Evolutionary conservation across 768 basidiomycete species (phyloP).

Genomic region (Cystobasidiopsis lactophilus): DNA sequence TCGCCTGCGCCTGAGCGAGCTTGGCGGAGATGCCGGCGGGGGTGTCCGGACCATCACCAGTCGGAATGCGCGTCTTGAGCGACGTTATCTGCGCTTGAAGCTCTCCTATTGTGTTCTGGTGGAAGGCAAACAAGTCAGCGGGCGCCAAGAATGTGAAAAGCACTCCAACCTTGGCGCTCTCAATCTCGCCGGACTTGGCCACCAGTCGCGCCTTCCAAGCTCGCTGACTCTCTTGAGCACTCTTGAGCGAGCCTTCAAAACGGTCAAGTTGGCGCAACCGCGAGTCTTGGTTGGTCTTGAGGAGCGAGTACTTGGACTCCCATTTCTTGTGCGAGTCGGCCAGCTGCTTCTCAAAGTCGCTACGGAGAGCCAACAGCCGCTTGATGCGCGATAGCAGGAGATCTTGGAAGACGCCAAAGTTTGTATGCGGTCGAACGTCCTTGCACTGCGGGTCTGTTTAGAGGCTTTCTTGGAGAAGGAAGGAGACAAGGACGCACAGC

Average conservation of each 20-base stretch:
- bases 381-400: slow-evolving; percentile 74
- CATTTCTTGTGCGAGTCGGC: slow-evolving; percentile 1
- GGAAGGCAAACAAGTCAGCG: neutral
- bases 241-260: slow-evolving; percentile 67
- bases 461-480: neutral
- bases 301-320: slow-evolving; percentile 27
- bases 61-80: slow-evolving; percentile 26
- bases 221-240: slow-evolving; percentile 53
- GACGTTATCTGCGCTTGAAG: slow-evolving; percentile 45
- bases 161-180: slow-evolving; percentile 48
- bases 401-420: slow-evolving; percentile 83
- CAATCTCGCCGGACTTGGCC: slow-evolving; percentile 73
- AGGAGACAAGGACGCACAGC: neutral
- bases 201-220: slow-evolving; percentile 62
- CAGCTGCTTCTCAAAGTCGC: slow-evolving; percentile 48
- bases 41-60: slow-evolving; percentile 5
- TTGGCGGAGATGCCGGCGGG: slow-evolving; percentile 40
- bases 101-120: slow-evolving; percentile 39
- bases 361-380: slow-evolving; percentile 56
- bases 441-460: no score
- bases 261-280: slow-evolving; percentile 84
- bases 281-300: slow-evolving; percentile 66
- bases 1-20: slow-evolving; percentile 43
- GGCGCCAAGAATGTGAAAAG: neutral
- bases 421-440: slow-evolving; percentile 79